These are phyloP conservation scores for Candida ponderosae DNA, from an alignment of 805 yeast species.

Conservation along the genomic window DNA sequence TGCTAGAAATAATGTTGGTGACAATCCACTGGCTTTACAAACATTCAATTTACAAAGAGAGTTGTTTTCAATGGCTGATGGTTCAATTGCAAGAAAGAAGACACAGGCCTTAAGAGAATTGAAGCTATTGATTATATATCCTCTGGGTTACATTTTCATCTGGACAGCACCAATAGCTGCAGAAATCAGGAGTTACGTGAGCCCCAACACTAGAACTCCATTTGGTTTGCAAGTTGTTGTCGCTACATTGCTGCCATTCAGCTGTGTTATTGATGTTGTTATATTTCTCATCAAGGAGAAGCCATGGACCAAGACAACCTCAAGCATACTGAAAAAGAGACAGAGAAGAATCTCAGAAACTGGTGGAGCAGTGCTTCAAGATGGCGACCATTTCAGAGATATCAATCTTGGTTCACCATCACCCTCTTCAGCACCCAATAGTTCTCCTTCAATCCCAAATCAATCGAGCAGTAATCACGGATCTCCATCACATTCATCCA, in stretches of 20 bases:
- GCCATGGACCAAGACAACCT: conserved; percentile 54
- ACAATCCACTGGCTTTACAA: neutral
- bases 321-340: conserved; percentile 11
- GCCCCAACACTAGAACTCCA: neutral
- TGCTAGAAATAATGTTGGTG: too few relatives aligned
- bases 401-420: too few relatives aligned
- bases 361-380: too few relatives aligned
- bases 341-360: conserved; percentile 3
- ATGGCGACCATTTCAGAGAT: too few relatives aligned
- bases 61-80: conserved; percentile 9
- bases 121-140: conserved; percentile 15
- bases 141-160: conserved; percentile 13
- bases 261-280: conserved; percentile 66
- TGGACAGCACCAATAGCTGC: conserved; percentile 13
- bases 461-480: neutral
- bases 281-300: conserved; percentile 71
- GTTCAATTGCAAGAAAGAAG: conserved; percentile 4
- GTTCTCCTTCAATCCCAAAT: neutral
- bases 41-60: conserved; percentile 9
- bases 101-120: conserved; percentile 10
- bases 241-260: conserved; percentile 70
- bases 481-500: neutral
- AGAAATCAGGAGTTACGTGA: conserved; percentile 7
- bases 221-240: conserved; percentile 21
- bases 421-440: too few relatives aligned